Percentiles rank a stretch among this genome's conserved stretches.
Conservation (phyloP, 2,329 filamentous ascomycete genomes). For the Ophiostoma tasmaniense region DNA sequence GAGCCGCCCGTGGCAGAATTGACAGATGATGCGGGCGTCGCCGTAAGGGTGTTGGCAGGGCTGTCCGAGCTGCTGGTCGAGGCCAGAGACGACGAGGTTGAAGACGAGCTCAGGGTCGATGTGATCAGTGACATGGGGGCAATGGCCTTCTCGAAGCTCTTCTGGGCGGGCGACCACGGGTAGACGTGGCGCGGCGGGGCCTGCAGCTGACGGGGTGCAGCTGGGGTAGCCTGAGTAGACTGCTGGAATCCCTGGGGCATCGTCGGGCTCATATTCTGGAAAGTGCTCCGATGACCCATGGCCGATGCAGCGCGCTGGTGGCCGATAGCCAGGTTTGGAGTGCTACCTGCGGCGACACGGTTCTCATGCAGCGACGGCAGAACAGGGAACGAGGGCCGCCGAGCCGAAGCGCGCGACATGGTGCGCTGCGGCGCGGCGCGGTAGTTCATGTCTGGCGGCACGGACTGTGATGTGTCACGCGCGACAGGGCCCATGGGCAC, state of each 20-base stretch:
- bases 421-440: conserved; percentile 40
- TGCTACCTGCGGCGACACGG: conserved; percentile 29
- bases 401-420: conserved; percentile 47
- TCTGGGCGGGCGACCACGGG: conserved; percentile 46
- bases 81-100: conserved; percentile 18
- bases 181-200: conserved; percentile 48
- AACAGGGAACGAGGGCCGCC: conserved; percentile 59
- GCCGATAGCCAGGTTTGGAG: conserved; percentile 23
- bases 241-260: neutral
- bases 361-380: conserved; percentile 65
- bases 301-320: conserved; percentile 17
- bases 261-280: conserved; percentile 7
- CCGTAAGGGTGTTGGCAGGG: neutral
- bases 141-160: conserved; percentile 38
- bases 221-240: neutral
- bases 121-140: conserved; percentile 26
- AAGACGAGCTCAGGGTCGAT: conserved; percentile 5
- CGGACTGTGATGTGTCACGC: conserved; percentile 77
- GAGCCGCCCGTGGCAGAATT: neutral
- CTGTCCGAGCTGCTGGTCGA: conserved; percentile 12
- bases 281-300: conserved; percentile 7
- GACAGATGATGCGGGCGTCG: conserved; percentile 16
- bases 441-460: conserved; percentile 89
- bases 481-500: conserved; percentile 62
- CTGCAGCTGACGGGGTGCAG: conserved; percentile 32